Conservation (phyloP, 495 filamentous ascomycete species). For the Aspergillus taichungensis region DNA sequence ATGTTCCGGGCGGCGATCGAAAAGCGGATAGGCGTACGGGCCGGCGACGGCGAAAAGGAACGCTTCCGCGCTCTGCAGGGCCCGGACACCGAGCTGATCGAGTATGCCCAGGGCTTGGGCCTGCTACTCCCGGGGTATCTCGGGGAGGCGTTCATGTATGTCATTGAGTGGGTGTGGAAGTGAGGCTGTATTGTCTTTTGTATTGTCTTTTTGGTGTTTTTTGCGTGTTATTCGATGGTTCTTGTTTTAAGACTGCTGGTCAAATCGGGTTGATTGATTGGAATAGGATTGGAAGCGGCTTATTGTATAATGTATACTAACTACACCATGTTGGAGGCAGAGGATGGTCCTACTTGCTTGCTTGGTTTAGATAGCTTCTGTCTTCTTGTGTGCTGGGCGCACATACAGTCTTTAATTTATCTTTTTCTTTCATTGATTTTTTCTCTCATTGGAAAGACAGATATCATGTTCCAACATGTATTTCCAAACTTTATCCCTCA, state of each 20-base stretch:
- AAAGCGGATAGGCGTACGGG: conserved; percentile 15
- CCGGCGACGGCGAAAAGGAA: conserved; percentile 14
- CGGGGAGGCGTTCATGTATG: conserved; percentile 24
- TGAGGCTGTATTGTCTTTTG: background rate
- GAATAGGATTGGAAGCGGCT: too few species aligned
- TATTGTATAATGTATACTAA: too few species aligned
- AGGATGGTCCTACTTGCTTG: too few species aligned
- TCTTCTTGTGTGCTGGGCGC: too few species aligned
- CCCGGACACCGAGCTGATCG: conserved; percentile 19
- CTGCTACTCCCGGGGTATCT: conserved; percentile 18
- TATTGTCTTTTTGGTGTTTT: background rate
- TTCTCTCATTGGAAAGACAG: too few species aligned
- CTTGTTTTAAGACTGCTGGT: background rate
- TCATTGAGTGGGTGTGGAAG: conserved; percentile 26
- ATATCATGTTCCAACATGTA: too few species aligned
- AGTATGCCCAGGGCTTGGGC: conserved; percentile 26
- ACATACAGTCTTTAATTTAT: too few species aligned
- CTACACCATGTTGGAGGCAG: too few species aligned
- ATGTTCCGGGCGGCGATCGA: conserved; percentile 20
- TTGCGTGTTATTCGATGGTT: background rate
- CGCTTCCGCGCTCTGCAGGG: conserved; percentile 10
- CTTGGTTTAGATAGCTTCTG: too few species aligned
- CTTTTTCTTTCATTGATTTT: too few species aligned
- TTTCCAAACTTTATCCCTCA: too few species aligned
- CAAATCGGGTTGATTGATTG: too few species aligned